Conservation (phyloP, 352 stramenopile species). For the Phytophthora europaea region DNA sequence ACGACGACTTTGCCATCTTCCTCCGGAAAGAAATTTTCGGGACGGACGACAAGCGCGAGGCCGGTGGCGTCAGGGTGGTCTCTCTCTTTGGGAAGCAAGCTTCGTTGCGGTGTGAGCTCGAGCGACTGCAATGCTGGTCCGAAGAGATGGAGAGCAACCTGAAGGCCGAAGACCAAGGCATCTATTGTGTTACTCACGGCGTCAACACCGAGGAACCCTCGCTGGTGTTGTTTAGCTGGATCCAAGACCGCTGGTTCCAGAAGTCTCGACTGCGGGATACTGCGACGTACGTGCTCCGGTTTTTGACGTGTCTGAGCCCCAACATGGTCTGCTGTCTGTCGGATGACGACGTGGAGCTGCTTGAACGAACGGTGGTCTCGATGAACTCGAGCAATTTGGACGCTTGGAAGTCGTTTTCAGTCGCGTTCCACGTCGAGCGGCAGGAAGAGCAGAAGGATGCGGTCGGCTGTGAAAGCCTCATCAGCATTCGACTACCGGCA, state of each 20-base stretch:
- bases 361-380: constrained; percentile 35
- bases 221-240: constrained; percentile 73
- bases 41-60: constrained; percentile 6
- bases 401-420: constrained; percentile 50
- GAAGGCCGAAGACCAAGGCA: constrained; percentile 52
- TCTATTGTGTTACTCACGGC: constrained; percentile 56
- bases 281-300: constrained; percentile 77
- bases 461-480: constrained; percentile 23
- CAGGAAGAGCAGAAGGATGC: constrained; percentile 69
- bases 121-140: constrained; percentile 52
- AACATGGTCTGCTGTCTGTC: constrained; percentile 67
- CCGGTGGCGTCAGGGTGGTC: constrained; percentile 43
- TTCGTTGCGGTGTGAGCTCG: constrained; percentile 55
- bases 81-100: constrained; percentile 73
- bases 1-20: constrained; percentile 72
- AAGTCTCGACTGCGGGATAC: constrained; percentile 60
- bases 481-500: constrained; percentile 7
- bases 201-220: constrained; percentile 1
- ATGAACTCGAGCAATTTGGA: constrained; percentile 41
- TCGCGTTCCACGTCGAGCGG: constrained; percentile 58
- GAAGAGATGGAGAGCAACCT: constrained; percentile 50
- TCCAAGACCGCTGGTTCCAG: constrained; percentile 55
- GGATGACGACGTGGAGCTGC: constrained; percentile 35
- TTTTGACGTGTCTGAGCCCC: constrained; percentile 62
- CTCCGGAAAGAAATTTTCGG: constrained; percentile 64